Evolutionary conservation across 768 basidiomycete genomes (phyloP), one percentile per base, ranked within the genome.

Genomic region (Kockovaella imperatae): DNA sequence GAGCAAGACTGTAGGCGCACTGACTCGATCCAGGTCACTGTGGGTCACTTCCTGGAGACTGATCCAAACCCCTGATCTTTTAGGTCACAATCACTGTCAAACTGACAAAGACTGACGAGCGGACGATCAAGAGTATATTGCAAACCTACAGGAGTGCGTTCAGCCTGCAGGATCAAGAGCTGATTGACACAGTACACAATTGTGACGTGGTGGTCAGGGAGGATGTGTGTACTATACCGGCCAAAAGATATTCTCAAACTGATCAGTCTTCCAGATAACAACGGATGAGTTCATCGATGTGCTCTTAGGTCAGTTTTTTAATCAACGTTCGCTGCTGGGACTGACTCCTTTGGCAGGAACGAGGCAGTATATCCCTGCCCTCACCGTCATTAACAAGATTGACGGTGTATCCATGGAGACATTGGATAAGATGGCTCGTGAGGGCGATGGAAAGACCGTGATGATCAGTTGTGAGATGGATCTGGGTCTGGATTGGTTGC

Each of bases 201-300:
- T 93, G 89, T 65, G 93, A 99, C 72, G 84, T 97, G 7, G 93
- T 97, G 89, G 88, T 99, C 60, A 79, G 95, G 65, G 91, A 99
- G 76, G 93, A 99, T 73, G 90, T 95, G 60, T 59, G 77, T 71
- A 49, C 51, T 45, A 42, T 32, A 43, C 41, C 25, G 49, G 40
- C 26, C 50, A 42, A 23, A 18, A n/a, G n/a, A n/a, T n/a, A n/a
- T n/a, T 23, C 15, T 24, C 32, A 18, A 25, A 24, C 36, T 47
- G 43, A 24, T 25, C 17, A 29, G 25, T 21, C 3, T 2, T 41
- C 17, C 54, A 93, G 90, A 90, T 95, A 49, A 86, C 87, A 6
- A 85, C 83, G 3, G 93, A 96, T 67, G 88, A 97, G 68, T 95
- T 99, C 64, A 93, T 99, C 54, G 95, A 99, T 67, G 87, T 96